A percentile compares a stretch with the other conserved stretches of the same genome.
Conservation (phyloP, 2,329 filamentous ascomycete genomes). For the Septoria linicola region DNA sequence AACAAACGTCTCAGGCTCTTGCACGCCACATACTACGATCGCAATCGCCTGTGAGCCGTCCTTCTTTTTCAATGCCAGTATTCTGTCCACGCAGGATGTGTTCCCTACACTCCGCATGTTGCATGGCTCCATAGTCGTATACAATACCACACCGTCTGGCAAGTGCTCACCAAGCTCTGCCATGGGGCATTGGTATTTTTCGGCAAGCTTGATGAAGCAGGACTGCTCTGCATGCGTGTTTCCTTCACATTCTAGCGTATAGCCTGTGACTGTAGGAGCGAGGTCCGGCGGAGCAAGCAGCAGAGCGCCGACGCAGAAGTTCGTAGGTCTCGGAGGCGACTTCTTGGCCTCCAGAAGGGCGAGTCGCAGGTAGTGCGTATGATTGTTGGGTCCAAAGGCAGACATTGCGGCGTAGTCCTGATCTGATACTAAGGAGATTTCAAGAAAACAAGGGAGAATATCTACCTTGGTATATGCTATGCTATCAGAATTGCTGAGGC, state of each 20-base stretch:
- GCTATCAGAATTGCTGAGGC: not conserved
- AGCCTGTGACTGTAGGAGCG: constrained; percentile 67
- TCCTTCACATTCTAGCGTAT: constrained; percentile 83
- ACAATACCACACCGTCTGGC: constrained; percentile 62
- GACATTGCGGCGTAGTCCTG: constrained; percentile 11
- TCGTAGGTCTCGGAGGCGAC: constrained; percentile 82
- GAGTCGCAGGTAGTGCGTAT: constrained; percentile 59
- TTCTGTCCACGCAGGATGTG: constrained; percentile 73
- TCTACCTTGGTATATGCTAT: not conserved
- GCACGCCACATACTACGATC: constrained; percentile 81
- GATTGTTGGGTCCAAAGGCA: constrained; percentile 14
- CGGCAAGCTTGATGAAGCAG: constrained; percentile 71
- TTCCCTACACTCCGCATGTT: constrained; percentile 72
- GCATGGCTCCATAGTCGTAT: constrained; percentile 92
- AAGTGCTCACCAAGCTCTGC: constrained; percentile 55
- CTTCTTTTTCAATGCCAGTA: constrained; percentile 54
- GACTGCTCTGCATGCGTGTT: constrained; percentile 98
- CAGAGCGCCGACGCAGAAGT: constrained; percentile 94
- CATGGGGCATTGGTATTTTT: constrained; percentile 46
- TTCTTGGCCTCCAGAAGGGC: constrained; percentile 74
- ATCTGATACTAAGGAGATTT: too few species aligned
- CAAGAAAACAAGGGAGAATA: too few species aligned
- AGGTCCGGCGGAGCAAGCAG: constrained; percentile 53
- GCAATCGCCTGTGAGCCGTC: constrained; percentile 60
- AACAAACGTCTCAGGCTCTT: constrained; percentile 89